phyloP scores from a whole-genome alignment of 2,329 filamentous ascomycete genomes.

The Leptosphaerulina australis region DNA sequence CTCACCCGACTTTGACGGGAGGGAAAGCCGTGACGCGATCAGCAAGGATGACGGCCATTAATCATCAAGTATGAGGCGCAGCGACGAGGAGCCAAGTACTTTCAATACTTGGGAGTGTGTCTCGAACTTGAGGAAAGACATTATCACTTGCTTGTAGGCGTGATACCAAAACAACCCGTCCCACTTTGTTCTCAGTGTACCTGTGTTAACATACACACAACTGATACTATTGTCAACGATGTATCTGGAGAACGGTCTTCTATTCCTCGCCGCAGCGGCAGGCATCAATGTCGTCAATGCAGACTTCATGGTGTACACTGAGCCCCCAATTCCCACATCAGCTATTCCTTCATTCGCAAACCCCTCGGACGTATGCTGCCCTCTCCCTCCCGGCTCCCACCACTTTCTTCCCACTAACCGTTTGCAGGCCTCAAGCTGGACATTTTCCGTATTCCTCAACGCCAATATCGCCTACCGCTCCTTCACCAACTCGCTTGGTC shows the following conservation, averaged over 20 bases:
- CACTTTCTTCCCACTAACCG: constrained; percentile 4
- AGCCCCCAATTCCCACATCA: constrained; percentile 37
- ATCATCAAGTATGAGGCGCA: constrained; percentile 12
- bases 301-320: constrained; percentile 44
- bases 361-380: constrained; percentile 25
- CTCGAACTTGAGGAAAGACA: not conserved
- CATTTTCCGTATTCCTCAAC: constrained; percentile 36
- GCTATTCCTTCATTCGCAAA: constrained; percentile 35
- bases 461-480: constrained; percentile 30
- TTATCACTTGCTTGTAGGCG: not conserved
- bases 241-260: constrained; percentile 21
- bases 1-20: constrained; percentile 3
- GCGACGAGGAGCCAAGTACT: constrained; percentile 6
- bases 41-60: constrained; percentile 12
- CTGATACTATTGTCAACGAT: constrained; percentile 9
- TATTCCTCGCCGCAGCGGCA: constrained; percentile 25
- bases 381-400: not conserved
- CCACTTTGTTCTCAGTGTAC: not conserved
- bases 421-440: constrained; percentile 34
- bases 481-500: constrained; percentile 31
- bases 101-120: not conserved
- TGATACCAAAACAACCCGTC: not conserved
- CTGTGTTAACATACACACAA: not conserved
- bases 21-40: constrained; percentile 5
- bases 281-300: constrained; percentile 26